These are phyloP conservation scores for Suillus americanus DNA, from an alignment of 768 basidiomycete species.

Conservation along the genomic window DNA sequence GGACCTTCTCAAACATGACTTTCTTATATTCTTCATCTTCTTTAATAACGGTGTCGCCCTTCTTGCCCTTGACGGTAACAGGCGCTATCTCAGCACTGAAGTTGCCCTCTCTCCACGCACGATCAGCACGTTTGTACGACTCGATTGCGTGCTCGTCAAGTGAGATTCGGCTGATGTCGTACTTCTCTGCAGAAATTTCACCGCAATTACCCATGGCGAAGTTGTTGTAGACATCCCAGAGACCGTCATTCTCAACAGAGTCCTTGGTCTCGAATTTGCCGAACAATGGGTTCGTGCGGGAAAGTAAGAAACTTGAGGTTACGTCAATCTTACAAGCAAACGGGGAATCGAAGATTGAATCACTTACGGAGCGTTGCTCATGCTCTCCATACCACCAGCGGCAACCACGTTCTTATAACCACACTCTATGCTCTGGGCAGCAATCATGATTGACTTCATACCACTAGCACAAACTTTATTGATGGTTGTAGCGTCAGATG, in stretches of 20 bases:
- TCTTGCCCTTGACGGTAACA: slow-evolving; percentile 89
- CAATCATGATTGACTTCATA: slow-evolving; percentile 93
- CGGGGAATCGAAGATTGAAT: slow-evolving; percentile 4
- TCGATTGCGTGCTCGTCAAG: slow-evolving; percentile 92
- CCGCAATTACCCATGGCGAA: slow-evolving; percentile 98
- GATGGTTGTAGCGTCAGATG: slow-evolving; percentile 96
- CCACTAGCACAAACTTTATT: slow-evolving; percentile 99
- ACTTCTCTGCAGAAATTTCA: slow-evolving; percentile 81
- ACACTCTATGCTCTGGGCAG: slow-evolving; percentile 83
- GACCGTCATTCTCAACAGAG: slow-evolving; percentile 88
- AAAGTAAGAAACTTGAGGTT: slow-evolving; percentile 67
- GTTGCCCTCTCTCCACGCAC: slow-evolving; percentile 84
- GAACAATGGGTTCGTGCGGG: slow-evolving; percentile 78
- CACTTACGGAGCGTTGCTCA: slow-evolving; percentile 97
- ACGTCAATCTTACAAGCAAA: slow-evolving; percentile 5
- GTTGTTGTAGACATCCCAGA: slow-evolving; percentile 97
- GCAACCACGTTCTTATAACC: slow-evolving; percentile 86
- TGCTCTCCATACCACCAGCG: slow-evolving; percentile 99
- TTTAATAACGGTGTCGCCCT: slow-evolving; percentile 83
- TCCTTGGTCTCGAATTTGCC: slow-evolving; percentile 89
- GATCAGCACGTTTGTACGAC: slow-evolving; percentile 91
- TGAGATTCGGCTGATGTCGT: slow-evolving; percentile 79
- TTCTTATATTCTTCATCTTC: slow-evolving; percentile 99
- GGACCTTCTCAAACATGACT: slow-evolving; percentile 92
- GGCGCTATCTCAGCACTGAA: slow-evolving; percentile 90